These are phyloP conservation scores for Pueraria montana DNA, from an alignment of 306 rosid genomes.

Conservation along the genomic window DNA sequence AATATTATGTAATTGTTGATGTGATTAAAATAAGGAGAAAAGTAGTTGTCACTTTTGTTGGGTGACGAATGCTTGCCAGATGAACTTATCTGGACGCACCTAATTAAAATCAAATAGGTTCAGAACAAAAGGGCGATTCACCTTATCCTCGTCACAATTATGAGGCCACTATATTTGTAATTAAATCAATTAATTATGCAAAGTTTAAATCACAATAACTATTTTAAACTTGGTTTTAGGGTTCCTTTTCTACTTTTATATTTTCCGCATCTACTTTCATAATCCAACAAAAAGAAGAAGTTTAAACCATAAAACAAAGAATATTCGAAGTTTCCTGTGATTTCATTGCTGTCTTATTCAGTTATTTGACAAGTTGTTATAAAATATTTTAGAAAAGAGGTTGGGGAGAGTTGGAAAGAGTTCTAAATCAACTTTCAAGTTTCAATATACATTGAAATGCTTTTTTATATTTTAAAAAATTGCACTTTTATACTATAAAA, in stretches of 20 bases:
- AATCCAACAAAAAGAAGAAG: neutral
- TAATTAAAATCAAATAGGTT: constrained; percentile 44
- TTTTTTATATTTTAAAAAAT: neutral
- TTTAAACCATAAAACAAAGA: constrained; percentile 11
- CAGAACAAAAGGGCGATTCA: neutral
- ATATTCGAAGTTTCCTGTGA: constrained; percentile 19
- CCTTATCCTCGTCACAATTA: constrained; percentile 38
- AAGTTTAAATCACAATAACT: neutral
- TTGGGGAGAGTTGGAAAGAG: neutral
- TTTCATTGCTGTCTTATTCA: constrained; percentile 30
- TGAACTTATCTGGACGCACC: constrained; percentile 68
- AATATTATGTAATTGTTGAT: constrained; percentile 26
- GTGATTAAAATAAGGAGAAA: constrained; percentile 43
- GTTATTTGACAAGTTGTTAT: neutral
- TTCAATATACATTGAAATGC: neutral
- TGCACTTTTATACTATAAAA: neutral
- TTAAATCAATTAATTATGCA: neutral
- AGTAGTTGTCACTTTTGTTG: constrained; percentile 58
- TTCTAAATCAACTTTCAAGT: neutral
- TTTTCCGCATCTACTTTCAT: constrained; percentile 20
- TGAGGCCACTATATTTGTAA: constrained; percentile 8
- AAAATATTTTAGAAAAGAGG: neutral
- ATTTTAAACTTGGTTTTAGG: neutral
- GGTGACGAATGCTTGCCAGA: constrained; percentile 67
- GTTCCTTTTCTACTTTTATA: neutral